Evolutionary conservation across 2,329 filamentous ascomycete species (phyloP), one percentile per base, ranked within the genome.

Genomic region (Sclerotinia glacialis): DNA sequence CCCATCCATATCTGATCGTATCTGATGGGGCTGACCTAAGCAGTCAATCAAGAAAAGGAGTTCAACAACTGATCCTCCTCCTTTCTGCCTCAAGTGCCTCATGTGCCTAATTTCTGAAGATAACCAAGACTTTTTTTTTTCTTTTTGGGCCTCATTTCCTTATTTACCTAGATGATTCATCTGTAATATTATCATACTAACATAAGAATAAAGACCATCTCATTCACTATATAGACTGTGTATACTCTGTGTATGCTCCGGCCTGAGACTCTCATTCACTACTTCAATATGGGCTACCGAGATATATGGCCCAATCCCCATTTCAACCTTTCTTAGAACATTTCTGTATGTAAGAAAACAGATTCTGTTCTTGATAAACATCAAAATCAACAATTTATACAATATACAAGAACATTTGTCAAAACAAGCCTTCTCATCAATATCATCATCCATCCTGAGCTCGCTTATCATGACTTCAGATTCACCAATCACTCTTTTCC

Each of bases 401-500:
- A 37, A 26, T 28, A 60, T 28, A 47, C 26, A n/a, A 31, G n/a
- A 14, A 47, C 44, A 46, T 60, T 31, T n/a, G 3, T 47, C 56
- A 60, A 60, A 47, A 60, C 21, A 37, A 49, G 28, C n/a, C 14
- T 47, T 60, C 28, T 37, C 28, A 58, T 46, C 44, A 23, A 9
- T 23, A 23, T 37, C 21, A 18, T 60, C 28, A 23, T 21, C 56
- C 9, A 31, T 47, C 40, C 28, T n/a, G 28, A 60, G 40, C 56
- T 60, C 58, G 58, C 58, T 60, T 60, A 60, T 60, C 31, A 72
- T 72, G 70, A 68, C 71, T 23, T 56, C 63, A 23, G 65, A 63
- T 56, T 65, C 63, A 37, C 67, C 63, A 37, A 63, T 67, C 23
- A 50, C 64, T 62, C 55, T 73, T 34, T 87, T 87, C 72, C 76